Base-by-base conservation (phyloP, 2,329 filamentous ascomycete species). In the Cryphonectria parasitica region DNA sequence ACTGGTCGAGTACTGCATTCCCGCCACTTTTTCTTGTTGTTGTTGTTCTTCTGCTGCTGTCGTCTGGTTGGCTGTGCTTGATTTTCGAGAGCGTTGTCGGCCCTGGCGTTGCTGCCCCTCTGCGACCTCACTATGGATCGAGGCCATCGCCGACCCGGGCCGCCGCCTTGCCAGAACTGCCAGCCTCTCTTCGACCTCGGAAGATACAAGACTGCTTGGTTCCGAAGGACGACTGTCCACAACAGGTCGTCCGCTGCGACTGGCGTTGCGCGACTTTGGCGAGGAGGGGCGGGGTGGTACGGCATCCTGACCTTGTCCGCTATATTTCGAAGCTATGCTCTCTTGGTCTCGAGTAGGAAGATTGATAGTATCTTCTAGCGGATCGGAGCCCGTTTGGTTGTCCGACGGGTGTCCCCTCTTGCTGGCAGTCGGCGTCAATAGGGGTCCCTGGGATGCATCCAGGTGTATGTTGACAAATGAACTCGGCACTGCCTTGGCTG, bases 1-100 rank as follows among this genome's bases (percentile, higher is more conserved):
- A 19, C 17, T 22, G 43, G 25, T 22, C 5, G 52, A 7, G 6
- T 58, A 43, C 1, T 28, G n/a, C 22, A 15, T 3, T 34, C 28
- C 67, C 1, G 63, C 0, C 2, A 25, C 56, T 7, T 41, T 7
- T 2, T 61, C 41, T 10, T 45, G 41, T 19, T 5, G 10, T 2
- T 61, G 54, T 15, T n/a, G n/a, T n/a, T n/a, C n/a, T n/a, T n/a
- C 34, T 36, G 34, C 34, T 4, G 34, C 34, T 36, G 34, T 8
- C 34, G 54, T 52, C 3, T 77, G 75, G n/a, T 80, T 83, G 3
- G 79, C 77, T 49, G 81, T 80, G 6, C 80, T 79, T 1, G 81
- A 80, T 52, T 82, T 82, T 0, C 80, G 78, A 0, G 80, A 81
- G 0, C 74, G 68, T 0, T 79, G 78, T 2, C 79, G 75, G 0